A percentile compares a stretch with the other conserved stretches of the same genome.
These are phyloP conservation scores for Alternaria arborescens DNA, from an alignment of 2,329 filamentous ascomycete genomes.

Conservation along the genomic window DNA sequence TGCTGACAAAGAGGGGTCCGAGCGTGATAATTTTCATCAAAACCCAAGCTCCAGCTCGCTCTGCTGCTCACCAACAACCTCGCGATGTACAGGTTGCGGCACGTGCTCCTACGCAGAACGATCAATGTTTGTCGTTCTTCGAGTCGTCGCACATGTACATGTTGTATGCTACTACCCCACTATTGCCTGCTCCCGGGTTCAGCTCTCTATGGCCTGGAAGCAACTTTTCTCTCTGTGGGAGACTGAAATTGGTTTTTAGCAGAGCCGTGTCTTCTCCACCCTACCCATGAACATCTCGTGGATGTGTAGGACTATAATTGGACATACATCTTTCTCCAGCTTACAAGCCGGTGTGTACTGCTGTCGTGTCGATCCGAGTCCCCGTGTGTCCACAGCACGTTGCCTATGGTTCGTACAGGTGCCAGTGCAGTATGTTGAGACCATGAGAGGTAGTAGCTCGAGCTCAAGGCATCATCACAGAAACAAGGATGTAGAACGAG, in stretches of 20 bases:
- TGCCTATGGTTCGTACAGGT: not conserved
- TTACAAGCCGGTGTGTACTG: not conserved
- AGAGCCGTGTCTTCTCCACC: conserved; percentile 64
- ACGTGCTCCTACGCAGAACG: conserved; percentile 18
- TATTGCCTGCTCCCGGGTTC: conserved; percentile 61
- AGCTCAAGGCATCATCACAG: not conserved
- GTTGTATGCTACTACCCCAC: conserved; percentile 48
- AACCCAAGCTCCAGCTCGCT: conserved; percentile 6
- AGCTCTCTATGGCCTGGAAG: conserved; percentile 56
- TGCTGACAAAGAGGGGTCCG: conserved; percentile 25
- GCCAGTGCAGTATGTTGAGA: not conserved
- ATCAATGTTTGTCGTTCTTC: conserved; percentile 29
- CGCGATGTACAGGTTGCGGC: conserved; percentile 5
- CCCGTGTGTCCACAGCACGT: not conserved
- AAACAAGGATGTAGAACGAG: not conserved
- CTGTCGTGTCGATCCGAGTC: not conserved
- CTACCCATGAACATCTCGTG: conserved; percentile 52
- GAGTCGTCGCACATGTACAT: conserved; percentile 14
- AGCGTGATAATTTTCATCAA: conserved; percentile 22
- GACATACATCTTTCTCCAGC: conserved; percentile 53
- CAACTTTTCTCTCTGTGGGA: conserved; percentile 62
- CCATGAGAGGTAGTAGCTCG: too few relatives aligned
- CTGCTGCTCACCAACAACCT: conserved; percentile 18
- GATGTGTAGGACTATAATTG: conserved; percentile 58
- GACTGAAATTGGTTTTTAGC: conserved; percentile 61